Evolutionary conservation across 169 alveolate species (phyloP).

Genomic region (Plasmodium chabaudi): DNA sequence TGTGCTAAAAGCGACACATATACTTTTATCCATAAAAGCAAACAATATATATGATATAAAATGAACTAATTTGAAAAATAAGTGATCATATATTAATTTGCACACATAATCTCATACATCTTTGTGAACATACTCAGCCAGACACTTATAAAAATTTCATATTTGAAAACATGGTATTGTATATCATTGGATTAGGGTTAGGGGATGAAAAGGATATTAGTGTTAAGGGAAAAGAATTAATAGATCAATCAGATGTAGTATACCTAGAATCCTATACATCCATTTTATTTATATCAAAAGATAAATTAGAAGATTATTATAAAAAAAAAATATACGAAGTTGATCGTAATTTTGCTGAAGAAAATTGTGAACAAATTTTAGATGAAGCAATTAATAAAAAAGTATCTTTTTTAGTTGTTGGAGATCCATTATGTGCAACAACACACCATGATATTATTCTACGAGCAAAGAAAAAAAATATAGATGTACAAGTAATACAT

Average conservation of each 20-base stretch:
- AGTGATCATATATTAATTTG: background rate
- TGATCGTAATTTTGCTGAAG: slow-evolving; percentile 95
- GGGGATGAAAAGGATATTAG: slow-evolving; percentile 95
- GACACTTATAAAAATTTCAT: background rate
- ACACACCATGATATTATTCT: slow-evolving; percentile 95
- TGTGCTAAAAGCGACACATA: no score
- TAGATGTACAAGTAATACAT: slow-evolving; percentile 94
- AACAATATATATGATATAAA: no score
- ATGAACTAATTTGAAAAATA: no score
- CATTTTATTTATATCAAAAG: slow-evolving; percentile 88
- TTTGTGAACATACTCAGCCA: background rate
- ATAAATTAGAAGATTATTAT: slow-evolving; percentile 82
- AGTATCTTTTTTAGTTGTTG: slow-evolving; percentile 94
- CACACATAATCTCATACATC: background rate
- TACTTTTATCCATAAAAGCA: no score
- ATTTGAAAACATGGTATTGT: slow-evolving; percentile 89
- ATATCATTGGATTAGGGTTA: slow-evolving; percentile 95
- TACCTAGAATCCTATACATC: slow-evolving; percentile 96
- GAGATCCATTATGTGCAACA: slow-evolving; percentile 98
- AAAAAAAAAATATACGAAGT: slow-evolving; percentile 93
- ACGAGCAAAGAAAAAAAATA: slow-evolving; percentile 92
- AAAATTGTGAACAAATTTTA: slow-evolving; percentile 91
- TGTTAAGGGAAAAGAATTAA: slow-evolving; percentile 92
- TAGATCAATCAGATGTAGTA: slow-evolving; percentile 88
- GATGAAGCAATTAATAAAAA: slow-evolving; percentile 89